Evolutionary conservation across 2,329 filamentous ascomycete species (phyloP).

Genomic region (Raffaelea deltoideospora): DNA sequence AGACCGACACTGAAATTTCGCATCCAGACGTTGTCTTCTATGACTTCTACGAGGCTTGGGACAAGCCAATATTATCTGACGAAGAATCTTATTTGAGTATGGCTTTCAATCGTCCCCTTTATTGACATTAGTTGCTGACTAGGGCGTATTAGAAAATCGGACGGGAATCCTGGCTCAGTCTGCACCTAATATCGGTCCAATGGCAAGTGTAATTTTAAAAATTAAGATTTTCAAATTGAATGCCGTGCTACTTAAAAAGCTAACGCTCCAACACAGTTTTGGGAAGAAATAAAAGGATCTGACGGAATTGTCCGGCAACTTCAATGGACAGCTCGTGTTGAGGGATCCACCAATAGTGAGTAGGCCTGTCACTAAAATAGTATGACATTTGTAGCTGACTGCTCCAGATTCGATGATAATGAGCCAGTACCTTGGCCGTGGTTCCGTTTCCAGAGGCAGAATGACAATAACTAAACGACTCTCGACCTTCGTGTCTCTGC

Average conservation of each 20-base stretch:
- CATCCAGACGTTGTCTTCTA: conserved; percentile 39
- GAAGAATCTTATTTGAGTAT: conserved; percentile 24
- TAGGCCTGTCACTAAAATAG: not conserved
- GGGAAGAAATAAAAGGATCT: conserved; percentile 37
- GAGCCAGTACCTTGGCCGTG: conserved; percentile 49
- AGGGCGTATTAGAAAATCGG: conserved; percentile 19
- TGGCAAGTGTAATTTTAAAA: no score
- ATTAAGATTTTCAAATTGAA: no score
- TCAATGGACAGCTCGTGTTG: conserved; percentile 38
- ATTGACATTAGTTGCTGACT: no score
- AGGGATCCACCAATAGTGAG: conserved; percentile 13
- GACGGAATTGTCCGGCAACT: conserved; percentile 48
- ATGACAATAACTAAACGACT: conserved; percentile 44
- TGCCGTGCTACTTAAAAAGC: no score
- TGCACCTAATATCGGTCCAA: conserved; percentile 50
- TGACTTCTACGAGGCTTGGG: conserved; percentile 48
- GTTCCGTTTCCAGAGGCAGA: conserved; percentile 43
- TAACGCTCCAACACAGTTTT: no score
- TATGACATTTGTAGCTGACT: not conserved
- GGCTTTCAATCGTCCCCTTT: no score
- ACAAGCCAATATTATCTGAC: conserved; percentile 28
- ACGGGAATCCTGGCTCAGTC: conserved; percentile 48
- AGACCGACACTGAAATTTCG: conserved; percentile 30
- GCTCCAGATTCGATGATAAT: conserved; percentile 27
- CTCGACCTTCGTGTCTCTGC: conserved; percentile 39